A percentile compares a stretch with the other conserved stretches of the same genome.
These are phyloP conservation scores for Scutellaria baicalensis DNA, from an alignment of 257 asterid genomes.

Conservation along the genomic window DNA sequence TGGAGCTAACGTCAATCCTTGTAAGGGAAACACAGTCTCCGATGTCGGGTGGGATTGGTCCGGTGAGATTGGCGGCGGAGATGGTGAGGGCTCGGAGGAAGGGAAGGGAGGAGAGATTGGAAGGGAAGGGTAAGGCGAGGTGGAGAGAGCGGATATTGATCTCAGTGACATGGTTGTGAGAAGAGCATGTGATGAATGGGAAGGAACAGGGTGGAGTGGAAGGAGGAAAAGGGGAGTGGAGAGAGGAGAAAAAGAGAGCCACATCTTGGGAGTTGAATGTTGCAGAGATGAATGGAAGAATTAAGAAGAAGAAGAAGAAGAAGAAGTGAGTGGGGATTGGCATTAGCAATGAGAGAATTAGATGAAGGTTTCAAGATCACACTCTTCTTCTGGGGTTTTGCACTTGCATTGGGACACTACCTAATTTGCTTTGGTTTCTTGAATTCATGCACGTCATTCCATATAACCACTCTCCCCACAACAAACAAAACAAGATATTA, in stretches of 20 bases:
- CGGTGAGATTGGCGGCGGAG: slow-evolving; percentile 67
- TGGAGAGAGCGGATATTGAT: slow-evolving; percentile 44
- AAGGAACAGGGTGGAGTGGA: slow-evolving; percentile 61
- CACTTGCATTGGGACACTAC: slow-evolving; percentile 5
- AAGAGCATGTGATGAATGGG: slow-evolving; percentile 52
- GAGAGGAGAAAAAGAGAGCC: slow-evolving; percentile 39
- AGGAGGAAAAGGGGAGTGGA: slow-evolving; percentile 33
- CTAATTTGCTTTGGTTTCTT: background rate
- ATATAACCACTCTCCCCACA: too few relatives aligned
- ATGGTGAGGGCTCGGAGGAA: slow-evolving; percentile 41
- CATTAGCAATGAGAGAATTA: too few relatives aligned
- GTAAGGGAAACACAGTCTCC: slow-evolving; percentile 43
- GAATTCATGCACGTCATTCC: background rate
- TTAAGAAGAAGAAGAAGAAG: slow-evolving; percentile 7
- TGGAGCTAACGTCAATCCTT: slow-evolving; percentile 51
- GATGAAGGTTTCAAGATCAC: background rate
- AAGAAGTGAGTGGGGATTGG: background rate
- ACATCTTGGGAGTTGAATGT: slow-evolving; percentile 13
- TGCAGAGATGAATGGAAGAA: background rate
- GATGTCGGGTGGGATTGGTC: slow-evolving; percentile 50
- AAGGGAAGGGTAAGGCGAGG: slow-evolving; percentile 58
- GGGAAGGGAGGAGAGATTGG: slow-evolving; percentile 49
- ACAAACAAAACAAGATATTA: too few relatives aligned
- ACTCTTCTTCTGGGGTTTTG: background rate
- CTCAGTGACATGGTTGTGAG: slow-evolving; percentile 28